Evolutionary conservation across 2,329 filamentous ascomycete species (phyloP).

Genomic region (Xylariaceae sp.): DNA sequence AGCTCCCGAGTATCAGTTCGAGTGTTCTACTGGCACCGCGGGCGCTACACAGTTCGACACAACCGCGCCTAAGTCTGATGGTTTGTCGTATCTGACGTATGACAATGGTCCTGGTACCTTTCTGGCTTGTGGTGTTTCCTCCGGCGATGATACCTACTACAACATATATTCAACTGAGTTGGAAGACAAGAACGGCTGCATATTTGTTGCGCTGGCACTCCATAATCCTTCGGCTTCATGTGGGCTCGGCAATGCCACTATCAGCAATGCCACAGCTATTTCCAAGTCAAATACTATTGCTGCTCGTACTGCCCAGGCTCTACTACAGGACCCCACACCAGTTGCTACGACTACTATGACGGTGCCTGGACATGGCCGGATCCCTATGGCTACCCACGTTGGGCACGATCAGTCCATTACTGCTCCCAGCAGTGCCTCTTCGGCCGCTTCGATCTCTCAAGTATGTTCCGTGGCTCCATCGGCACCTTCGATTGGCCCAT

Average conservation of each 20-base stretch:
- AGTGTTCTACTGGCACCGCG: slow-evolving; percentile 21
- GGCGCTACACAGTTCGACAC: slow-evolving; percentile 22
- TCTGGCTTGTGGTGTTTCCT: slow-evolving; percentile 21
- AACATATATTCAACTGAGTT: slow-evolving; percentile 21
- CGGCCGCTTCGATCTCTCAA: slow-evolving; percentile 6
- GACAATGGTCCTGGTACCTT: slow-evolving; percentile 18
- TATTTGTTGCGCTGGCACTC: slow-evolving; percentile 18
- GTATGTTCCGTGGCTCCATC: slow-evolving; percentile 18
- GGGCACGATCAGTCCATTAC: slow-evolving; percentile 1
- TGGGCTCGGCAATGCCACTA: slow-evolving; percentile 5
- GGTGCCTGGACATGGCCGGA: slow-evolving; percentile 4
- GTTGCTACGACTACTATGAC: slow-evolving; percentile 1
- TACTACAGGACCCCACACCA: neutral
- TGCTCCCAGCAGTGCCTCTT: slow-evolving; percentile 1
- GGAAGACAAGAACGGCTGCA: slow-evolving; percentile 16
- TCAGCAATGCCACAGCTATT: neutral
- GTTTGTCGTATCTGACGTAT: slow-evolving; percentile 21
- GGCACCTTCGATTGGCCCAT: slow-evolving; percentile 24
- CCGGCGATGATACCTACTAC: slow-evolving; percentile 15
- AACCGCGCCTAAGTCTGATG: slow-evolving; percentile 7
- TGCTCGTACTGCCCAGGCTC: slow-evolving; percentile 2
- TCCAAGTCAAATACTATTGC: neutral
- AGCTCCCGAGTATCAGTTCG: slow-evolving; percentile 19
- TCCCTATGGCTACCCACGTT: slow-evolving; percentile 3
- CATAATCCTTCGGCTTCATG: slow-evolving; percentile 14